Evolutionary conservation across 2,329 filamentous ascomycete species (phyloP).

Genomic region (Penicillium sp.): DNA sequence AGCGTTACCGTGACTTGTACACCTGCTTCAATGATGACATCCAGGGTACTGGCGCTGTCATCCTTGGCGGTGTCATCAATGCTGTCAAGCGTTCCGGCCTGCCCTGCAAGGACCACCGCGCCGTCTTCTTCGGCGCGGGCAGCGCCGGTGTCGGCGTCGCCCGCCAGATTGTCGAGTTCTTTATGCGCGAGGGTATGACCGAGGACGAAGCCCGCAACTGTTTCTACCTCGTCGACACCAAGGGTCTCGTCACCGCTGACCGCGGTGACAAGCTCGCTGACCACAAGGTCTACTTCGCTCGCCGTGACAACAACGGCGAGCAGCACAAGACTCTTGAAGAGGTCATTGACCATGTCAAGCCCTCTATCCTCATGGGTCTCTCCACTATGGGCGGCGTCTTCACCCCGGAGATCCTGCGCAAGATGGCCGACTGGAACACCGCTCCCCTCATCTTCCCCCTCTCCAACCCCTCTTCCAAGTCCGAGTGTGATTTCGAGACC

Average conservation of each 20-base stretch:
- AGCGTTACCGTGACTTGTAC: constrained; percentile 83
- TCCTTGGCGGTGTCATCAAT: constrained; percentile 76
- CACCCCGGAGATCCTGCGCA: constrained; percentile 77
- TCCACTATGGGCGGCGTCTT: constrained; percentile 94
- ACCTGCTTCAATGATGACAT: constrained; percentile 99
- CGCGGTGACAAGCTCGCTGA: constrained; percentile 91
- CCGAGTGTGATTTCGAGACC: constrained; percentile 95
- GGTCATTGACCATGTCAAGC: constrained; percentile 91
- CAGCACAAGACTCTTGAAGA: constrained; percentile 78
- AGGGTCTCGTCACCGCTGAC: constrained; percentile 89
- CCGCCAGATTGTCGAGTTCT: constrained; percentile 96
- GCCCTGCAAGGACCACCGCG: constrained; percentile 82
- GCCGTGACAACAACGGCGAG: constrained; percentile 63
- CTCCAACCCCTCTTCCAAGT: constrained; percentile 93
- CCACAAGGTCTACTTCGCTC: constrained; percentile 72
- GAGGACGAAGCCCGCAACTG: constrained; percentile 84
- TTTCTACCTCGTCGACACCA: constrained; percentile 97
- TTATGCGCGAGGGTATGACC: constrained; percentile 84
- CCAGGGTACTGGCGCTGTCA: constrained; percentile 93
- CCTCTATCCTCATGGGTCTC: constrained; percentile 89
- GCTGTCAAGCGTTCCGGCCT: constrained; percentile 81
- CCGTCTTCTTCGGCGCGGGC: constrained; percentile 94
- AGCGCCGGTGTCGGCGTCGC: constrained; percentile 96
- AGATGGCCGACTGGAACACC: constrained; percentile 63
- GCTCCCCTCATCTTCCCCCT: constrained; percentile 92